Evolutionary conservation across 2,329 filamentous ascomycete species (phyloP).

Genomic region (Cercospora beticola): DNA sequence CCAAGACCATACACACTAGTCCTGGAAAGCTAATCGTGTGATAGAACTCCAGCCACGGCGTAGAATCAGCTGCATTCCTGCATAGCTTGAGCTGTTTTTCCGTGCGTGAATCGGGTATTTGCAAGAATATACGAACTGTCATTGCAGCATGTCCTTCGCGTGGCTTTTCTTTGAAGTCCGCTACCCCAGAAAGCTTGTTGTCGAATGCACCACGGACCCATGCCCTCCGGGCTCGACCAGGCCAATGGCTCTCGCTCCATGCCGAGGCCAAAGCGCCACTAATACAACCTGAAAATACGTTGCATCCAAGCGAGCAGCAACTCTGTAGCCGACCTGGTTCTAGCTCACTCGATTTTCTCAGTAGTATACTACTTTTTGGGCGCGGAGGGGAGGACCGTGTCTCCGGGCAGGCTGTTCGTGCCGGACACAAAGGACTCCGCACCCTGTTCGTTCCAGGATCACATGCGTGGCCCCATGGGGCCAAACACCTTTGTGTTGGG

Average conservation of each 20-base stretch:
- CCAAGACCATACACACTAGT: not conserved
- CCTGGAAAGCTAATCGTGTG: not conserved
- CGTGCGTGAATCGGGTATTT: not conserved
- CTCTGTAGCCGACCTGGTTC: not conserved
- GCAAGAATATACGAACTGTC: not conserved
- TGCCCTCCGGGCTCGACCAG: slow-evolving; percentile 10
- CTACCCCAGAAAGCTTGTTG: slow-evolving; percentile 12
- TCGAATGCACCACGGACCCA: slow-evolving; percentile 8
- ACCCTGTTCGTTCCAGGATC: slow-evolving; percentile 8
- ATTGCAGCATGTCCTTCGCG: not conserved
- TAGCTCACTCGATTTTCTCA: not conserved
- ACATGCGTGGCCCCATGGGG: not conserved
- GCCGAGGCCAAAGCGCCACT: slow-evolving; percentile 9
- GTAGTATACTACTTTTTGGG: not conserved
- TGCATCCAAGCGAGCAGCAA: not conserved
- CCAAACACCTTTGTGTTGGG: not conserved
- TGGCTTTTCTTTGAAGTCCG: not conserved
- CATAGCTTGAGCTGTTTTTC: not conserved
- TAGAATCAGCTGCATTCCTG: not conserved
- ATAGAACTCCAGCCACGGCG: not conserved
- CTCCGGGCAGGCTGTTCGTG: slow-evolving; percentile 9
- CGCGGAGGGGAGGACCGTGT: slow-evolving; percentile 14
- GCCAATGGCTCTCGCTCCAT: slow-evolving; percentile 8
- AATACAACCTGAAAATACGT: slow-evolving; percentile 7
- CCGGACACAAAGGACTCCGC: slow-evolving; percentile 11